Conservation (phyloP, 1,139 yeast genomes). For the Suhomyces guaymorum region DNA sequence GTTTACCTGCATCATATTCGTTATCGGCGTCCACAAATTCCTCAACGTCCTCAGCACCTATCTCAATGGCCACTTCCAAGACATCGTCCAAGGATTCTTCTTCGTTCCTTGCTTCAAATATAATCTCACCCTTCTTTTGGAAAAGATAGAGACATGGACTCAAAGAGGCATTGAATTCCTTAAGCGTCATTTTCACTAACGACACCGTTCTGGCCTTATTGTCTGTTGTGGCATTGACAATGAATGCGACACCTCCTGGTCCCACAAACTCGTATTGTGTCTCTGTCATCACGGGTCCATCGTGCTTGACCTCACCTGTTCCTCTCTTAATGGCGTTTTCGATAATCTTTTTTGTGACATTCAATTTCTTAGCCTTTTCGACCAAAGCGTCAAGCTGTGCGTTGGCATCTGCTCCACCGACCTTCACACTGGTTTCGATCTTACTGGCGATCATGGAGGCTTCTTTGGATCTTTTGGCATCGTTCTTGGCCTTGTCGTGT, state of each 20-base stretch:
- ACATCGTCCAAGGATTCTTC: conserved; percentile 56
- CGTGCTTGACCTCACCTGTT: conserved; percentile 50
- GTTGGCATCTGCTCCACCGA: conserved; percentile 59
- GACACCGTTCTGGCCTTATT: conserved; percentile 83
- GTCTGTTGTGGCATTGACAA: conserved; percentile 85
- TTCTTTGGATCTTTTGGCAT: conserved; percentile 69
- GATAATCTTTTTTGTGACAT: conserved; percentile 80
- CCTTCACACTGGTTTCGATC: conserved; percentile 71
- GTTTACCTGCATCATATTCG: conserved; percentile 43
- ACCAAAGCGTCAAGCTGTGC: conserved; percentile 72
- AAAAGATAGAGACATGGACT: conserved; percentile 81
- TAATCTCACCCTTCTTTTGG: conserved; percentile 71
- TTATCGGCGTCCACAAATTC: conserved; percentile 44
- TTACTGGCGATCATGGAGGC: conserved; percentile 73
- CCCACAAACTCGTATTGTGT: conserved; percentile 87
- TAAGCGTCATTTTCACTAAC: conserved; percentile 71
- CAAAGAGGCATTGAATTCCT: conserved; percentile 67
- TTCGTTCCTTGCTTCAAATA: conserved; percentile 44
- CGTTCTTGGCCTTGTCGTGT: conserved; percentile 92
- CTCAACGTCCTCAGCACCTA: conserved; percentile 83
- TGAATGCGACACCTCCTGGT: conserved; percentile 86
- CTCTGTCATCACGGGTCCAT: conserved; percentile 38
- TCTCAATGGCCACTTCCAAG: conserved; percentile 72
- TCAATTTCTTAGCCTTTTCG: conserved; percentile 75
- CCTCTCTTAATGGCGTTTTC: conserved; percentile 88